These are phyloP conservation scores for Moricandia arvensis DNA, from an alignment of 345 rosid genomes.

Conservation along the genomic window DNA sequence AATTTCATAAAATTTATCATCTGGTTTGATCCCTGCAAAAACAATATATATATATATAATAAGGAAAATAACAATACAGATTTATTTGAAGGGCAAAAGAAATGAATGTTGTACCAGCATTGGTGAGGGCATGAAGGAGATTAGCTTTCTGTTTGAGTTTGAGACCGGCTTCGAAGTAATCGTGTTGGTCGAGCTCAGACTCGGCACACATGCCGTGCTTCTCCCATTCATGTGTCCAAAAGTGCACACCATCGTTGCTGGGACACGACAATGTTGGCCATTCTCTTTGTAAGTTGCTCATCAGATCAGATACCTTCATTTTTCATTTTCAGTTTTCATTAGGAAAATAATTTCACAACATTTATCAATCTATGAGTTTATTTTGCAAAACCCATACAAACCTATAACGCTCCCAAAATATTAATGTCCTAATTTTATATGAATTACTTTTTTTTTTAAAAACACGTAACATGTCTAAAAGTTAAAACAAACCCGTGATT, in stretches of 20 bases:
- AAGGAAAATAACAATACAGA: no score
- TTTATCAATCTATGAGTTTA: background rate
- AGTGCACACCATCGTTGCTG: constrained; percentile 56
- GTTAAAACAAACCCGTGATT: constrained; percentile 46
- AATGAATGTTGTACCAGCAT: constrained; percentile 46
- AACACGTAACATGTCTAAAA: background rate
- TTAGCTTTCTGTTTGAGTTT: constrained; percentile 58
- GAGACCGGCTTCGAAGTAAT: constrained; percentile 35
- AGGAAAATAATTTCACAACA: background rate
- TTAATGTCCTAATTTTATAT: no score
- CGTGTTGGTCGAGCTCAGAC: constrained; percentile 44
- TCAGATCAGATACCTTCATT: constrained; percentile 64
- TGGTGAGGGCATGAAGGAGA: constrained; percentile 59
- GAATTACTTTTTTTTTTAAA: background rate
- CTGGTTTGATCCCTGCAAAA: constrained; percentile 48
- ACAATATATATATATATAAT: background rate
- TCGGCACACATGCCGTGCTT: constrained; percentile 93
- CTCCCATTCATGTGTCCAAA: constrained; percentile 94
- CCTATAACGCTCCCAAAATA: background rate
- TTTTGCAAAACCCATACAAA: background rate
- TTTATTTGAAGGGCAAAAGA: background rate
- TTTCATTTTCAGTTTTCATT: background rate
- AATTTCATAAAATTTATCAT: no score
- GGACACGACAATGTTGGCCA: constrained; percentile 93
- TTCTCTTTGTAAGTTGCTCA: constrained; percentile 43